Conservation (phyloP, 1,284 basidiomycete species). For the Malassezia restricta region DNA sequence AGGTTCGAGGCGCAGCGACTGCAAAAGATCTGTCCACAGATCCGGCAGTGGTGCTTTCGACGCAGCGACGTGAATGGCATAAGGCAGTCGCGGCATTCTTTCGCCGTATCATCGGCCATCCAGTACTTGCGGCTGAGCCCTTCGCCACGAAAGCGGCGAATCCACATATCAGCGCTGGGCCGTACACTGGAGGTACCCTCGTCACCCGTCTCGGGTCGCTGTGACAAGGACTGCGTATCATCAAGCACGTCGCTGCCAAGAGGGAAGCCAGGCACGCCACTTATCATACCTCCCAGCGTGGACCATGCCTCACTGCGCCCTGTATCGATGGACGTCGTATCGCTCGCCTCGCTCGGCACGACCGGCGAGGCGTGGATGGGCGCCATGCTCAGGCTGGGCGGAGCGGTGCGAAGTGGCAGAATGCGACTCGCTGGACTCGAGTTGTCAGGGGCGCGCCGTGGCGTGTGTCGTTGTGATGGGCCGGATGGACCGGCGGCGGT, state of each 20-base stretch:
- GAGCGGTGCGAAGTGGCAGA: slow-evolving; percentile 18
- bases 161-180: slow-evolving; percentile 34
- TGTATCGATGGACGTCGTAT: neutral
- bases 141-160: slow-evolving; percentile 33
- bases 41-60: slow-evolving; percentile 43
- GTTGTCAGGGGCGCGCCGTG: neutral
- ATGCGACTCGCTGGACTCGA: neutral
- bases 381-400: slow-evolving; percentile 19
- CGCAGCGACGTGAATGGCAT: slow-evolving; percentile 37
- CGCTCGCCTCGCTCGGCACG: neutral
- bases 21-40: slow-evolving; percentile 46
- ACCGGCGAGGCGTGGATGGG: neutral
- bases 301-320: neutral
- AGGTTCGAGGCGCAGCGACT: slow-evolving; percentile 77
- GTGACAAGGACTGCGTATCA: slow-evolving; percentile 30
- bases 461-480: neutral
- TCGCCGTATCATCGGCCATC: slow-evolving; percentile 69
- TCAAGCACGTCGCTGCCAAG: slow-evolving; percentile 36
- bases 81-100: slow-evolving; percentile 53
- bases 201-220: slow-evolving; percentile 26
- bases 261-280: slow-evolving; percentile 31
- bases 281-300: neutral
- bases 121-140: slow-evolving; percentile 39
- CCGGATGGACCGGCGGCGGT: neutral
- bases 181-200: slow-evolving; percentile 16